A percentile compares a stretch with the other conserved stretches of the same genome.
These are phyloP conservation scores for Cocos nucifera DNA, from an alignment of 176 grass and related monocot genomes.

Conservation along the genomic window DNA sequence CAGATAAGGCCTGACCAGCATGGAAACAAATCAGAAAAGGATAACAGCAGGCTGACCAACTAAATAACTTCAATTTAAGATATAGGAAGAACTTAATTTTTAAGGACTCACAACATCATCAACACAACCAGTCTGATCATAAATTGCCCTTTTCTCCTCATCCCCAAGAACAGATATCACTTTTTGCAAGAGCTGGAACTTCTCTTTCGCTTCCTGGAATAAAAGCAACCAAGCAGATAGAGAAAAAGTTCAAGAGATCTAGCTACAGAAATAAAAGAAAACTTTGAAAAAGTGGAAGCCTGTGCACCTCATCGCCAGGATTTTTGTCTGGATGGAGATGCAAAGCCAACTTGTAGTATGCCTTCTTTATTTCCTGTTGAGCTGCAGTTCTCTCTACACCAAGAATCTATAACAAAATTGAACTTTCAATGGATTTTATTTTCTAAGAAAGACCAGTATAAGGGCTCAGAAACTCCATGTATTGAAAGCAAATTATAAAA, in stretches of 20 bases:
- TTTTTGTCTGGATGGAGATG: constrained; percentile 96
- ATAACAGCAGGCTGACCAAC: background rate
- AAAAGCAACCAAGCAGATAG: background rate
- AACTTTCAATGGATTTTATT: no score
- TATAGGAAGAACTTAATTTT: background rate
- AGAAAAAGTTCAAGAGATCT: no score
- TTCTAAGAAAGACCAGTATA: no score
- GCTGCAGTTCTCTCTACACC: constrained; percentile 72
- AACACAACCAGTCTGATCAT: constrained; percentile 11
- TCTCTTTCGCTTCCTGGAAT: background rate
- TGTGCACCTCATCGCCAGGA: constrained; percentile 78
- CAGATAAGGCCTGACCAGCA: constrained; percentile 1
- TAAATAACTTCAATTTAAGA: no score
- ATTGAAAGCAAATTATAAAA: no score
- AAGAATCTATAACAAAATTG: constrained; percentile 46
- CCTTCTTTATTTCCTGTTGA: constrained; percentile 93
- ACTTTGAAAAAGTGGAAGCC: background rate
- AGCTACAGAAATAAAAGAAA: no score
- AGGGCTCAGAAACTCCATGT: no score
- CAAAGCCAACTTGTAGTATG: constrained; percentile 81
- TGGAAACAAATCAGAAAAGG: background rate
- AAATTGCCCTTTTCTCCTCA: background rate
- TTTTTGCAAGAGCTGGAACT: constrained; percentile 4
- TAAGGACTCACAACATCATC: constrained; percentile 1
- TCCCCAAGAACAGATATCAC: constrained; percentile 1